Conservation (phyloP, 192 early-diverging fungal genomes). For the Martensiomyces pterosporus region DNA sequence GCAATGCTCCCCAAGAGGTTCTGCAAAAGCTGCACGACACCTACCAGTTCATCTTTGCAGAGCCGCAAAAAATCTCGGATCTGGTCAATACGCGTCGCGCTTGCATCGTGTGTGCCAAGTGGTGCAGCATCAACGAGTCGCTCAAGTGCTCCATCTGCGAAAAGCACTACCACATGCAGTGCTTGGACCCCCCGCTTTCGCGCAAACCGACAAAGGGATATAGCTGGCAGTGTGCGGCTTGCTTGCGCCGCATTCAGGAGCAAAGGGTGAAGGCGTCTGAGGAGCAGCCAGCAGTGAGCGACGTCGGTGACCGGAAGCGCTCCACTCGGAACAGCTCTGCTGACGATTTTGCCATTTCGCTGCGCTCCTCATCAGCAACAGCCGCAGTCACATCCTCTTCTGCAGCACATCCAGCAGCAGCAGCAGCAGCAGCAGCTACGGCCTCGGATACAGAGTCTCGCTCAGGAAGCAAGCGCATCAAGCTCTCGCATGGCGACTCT, state of each 20-base stretch:
- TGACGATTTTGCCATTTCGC: constrained; percentile 16
- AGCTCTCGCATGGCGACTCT: constrained; percentile 26
- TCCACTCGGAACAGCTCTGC: constrained; percentile 23
- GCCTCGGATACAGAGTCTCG: constrained; percentile 47
- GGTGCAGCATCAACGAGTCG: constrained; percentile 64
- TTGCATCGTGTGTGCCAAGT: constrained; percentile 66
- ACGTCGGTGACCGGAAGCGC: constrained; percentile 28
- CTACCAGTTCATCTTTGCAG: constrained; percentile 85
- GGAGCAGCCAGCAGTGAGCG: constrained; percentile 9
- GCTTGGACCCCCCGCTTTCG: constrained; percentile 71
- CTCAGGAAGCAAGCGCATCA: constrained; percentile 38
- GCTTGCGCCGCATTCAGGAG: constrained; percentile 47
- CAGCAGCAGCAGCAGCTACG: constrained; percentile 3
- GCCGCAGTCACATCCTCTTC: not conserved
- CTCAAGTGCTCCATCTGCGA: constrained; percentile 77
- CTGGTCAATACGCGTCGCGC: constrained; percentile 65
- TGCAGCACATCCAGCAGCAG: no score
- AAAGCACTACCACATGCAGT: constrained; percentile 75
- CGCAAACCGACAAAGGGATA: constrained; percentile 81
- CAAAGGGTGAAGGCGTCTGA: constrained; percentile 18
- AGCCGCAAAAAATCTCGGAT: constrained; percentile 74
- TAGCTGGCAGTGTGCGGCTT: constrained; percentile 80
- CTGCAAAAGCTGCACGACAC: constrained; percentile 57
- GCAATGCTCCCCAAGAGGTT: constrained; percentile 74
- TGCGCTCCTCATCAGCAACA: constrained; percentile 4